Evolutionary conservation across 2,329 filamentous ascomycete genomes (phyloP), one percentile per base, ranked within the genome.

Genomic region (Fusarium coffeatum): DNA sequence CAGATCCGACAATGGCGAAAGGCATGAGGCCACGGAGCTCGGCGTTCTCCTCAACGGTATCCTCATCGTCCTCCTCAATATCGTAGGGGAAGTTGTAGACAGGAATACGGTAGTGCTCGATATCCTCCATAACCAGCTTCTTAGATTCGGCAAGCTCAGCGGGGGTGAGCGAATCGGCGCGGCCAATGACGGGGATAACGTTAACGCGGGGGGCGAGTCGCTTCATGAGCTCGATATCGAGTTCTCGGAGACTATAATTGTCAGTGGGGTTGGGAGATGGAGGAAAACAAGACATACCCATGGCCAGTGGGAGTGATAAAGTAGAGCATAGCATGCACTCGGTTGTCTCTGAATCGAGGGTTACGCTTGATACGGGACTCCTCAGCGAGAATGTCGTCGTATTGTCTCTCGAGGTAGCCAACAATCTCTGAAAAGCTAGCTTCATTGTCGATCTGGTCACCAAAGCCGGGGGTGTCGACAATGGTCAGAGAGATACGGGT

Each of bases 361-460:
- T 99, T 99, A 94, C 96, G 96, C 93, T 99, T 99, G 88, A 99
- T 99, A 87, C 96, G 93, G 78, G 96, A 98, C 86, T 99, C 96
- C 86, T 98, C 95, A 69, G 96, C 95, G 76, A 99, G 89, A 87
- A 99, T 98, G 81, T 98, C 94, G 83, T 99, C 96, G 83, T 98
- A 98, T 89, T 99, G 95, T 85, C 95, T 90, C 88, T 99, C 96
- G 78, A 99, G 93, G 84, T 97, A 98, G 75, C 94, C 95, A 75
- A 97, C 94, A 78, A 99, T 99, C 84, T 98, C 96, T 76, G 92
- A 92, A 82, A 99, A 99, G 85, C 94, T 97, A 55, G 94, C 93
- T 86, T 99, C 96, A 81, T 99, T 99, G 86, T 99, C 96, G 80
- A 99, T 97, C 85, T 97, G 94, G 83, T 99, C 96, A 80, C 96